Evolutionary conservation across 2,329 filamentous ascomycete genomes (phyloP).

Genomic region (Calonectria hongkongensis): DNA sequence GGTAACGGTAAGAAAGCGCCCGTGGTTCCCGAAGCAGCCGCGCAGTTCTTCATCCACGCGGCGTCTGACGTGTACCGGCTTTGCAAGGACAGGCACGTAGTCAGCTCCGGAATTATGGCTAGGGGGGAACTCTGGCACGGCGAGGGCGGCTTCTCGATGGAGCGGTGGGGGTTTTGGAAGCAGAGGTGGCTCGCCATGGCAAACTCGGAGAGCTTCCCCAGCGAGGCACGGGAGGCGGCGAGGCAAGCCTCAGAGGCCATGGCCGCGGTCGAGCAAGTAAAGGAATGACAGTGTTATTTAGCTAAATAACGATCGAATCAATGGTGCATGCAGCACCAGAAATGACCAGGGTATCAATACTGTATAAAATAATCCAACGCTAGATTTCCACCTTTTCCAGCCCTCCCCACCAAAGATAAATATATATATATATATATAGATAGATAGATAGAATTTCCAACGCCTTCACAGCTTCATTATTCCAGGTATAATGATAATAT

Average conservation of each 20-base stretch:
- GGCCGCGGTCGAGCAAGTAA: neutral
- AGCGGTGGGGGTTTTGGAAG: slow-evolving; percentile 34
- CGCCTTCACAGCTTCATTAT: neutral
- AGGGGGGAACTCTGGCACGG: slow-evolving; percentile 9
- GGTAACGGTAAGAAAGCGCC: neutral
- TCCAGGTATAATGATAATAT: neutral
- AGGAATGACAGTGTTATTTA: neutral
- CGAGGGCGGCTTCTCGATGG: neutral
- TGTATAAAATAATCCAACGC: slow-evolving; percentile 24
- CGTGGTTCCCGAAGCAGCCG: slow-evolving; percentile 29
- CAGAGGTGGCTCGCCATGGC: slow-evolving; percentile 31
- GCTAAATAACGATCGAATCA: neutral
- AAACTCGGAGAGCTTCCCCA: neutral
- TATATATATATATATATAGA: neutral
- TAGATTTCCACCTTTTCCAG: neutral
- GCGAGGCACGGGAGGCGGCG: neutral
- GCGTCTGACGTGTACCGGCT: slow-evolving; percentile 24
- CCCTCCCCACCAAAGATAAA: neutral
- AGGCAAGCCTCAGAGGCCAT: slow-evolving; percentile 31
- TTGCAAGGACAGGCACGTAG: neutral
- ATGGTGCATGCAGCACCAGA: neutral
- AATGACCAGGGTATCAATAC: slow-evolving; percentile 35
- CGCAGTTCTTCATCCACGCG: slow-evolving; percentile 33
- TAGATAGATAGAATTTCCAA: neutral
- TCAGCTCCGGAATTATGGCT: neutral